These are phyloP conservation scores for Carpinus fangiana DNA, from an alignment of 306 rosid genomes.

Conservation along the genomic window DNA sequence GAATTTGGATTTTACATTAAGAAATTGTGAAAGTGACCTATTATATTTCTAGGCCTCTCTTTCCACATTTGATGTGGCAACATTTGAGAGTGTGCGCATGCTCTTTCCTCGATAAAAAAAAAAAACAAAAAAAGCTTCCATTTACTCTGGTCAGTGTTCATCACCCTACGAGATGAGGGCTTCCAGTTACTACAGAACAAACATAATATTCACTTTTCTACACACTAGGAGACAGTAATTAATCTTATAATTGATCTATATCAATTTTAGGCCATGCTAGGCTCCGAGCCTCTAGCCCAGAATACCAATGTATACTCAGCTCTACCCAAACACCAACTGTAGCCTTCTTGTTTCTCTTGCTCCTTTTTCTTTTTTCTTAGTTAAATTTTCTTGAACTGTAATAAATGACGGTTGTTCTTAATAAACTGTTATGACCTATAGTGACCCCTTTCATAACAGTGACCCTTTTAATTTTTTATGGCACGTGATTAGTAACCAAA, in stretches of 20 bases:
- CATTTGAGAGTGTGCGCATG: slow-evolving; percentile 5
- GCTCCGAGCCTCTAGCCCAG: too few relatives aligned
- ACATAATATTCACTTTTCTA: background rate
- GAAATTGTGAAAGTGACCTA: slow-evolving; percentile 4
- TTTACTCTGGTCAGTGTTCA: background rate
- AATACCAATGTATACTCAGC: background rate
- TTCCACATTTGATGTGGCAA: background rate
- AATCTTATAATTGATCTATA: background rate
- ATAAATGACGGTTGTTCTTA: slow-evolving; percentile 7
- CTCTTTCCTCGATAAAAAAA: background rate
- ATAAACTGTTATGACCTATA: slow-evolving; percentile 19
- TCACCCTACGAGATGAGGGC: slow-evolving; percentile 17
- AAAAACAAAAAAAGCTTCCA: too few relatives aligned
- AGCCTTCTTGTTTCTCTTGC: slow-evolving; percentile 10
- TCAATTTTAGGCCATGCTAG: background rate
- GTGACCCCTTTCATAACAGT: background rate
- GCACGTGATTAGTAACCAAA: slow-evolving; percentile 58
- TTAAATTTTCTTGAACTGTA: background rate
- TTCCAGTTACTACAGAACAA: background rate
- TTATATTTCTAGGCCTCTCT: slow-evolving; percentile 16
- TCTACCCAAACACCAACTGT: background rate
- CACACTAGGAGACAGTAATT: background rate
- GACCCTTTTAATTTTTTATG: slow-evolving; percentile 25
- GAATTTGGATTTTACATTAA: slow-evolving; percentile 14
- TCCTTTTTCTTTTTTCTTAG: background rate